Percentiles rank a stretch among this genome's conserved stretches.
Evolutionary conservation across 257 asterid species (phyloP).

Genomic region (Euphrasia confusa): DNA sequence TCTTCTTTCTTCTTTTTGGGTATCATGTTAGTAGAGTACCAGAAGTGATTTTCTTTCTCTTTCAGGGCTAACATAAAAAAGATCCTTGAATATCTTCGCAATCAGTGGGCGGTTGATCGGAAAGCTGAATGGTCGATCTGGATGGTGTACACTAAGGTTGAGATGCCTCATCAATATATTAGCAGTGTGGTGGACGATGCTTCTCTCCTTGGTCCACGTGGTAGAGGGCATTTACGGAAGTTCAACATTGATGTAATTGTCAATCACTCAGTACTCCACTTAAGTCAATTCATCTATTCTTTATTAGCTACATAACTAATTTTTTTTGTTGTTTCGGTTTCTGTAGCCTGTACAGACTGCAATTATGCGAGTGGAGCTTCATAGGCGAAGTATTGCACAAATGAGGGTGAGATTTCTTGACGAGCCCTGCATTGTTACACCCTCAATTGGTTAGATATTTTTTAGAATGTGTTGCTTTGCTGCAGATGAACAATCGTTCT

Average conservation of each 20-base stretch:
- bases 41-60: conserved; percentile 19
- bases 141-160: conserved; percentile 92
- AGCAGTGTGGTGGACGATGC: conserved; percentile 71
- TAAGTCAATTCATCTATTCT: conserved; percentile 1
- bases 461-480: conserved; percentile 25
- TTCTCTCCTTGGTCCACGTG: conserved; percentile 47
- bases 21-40: conserved; percentile 18
- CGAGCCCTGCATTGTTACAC: neutral
- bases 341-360: conserved; percentile 88
- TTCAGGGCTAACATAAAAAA: conserved; percentile 66
- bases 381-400: conserved; percentile 91
- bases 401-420: conserved; percentile 66
- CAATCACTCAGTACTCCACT: conserved; percentile 21
- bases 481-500: conserved; percentile 87
- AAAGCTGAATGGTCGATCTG: conserved; percentile 99
- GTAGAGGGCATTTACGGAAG: conserved; percentile 67
- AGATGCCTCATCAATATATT: conserved; percentile 92
- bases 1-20: conserved; percentile 7
- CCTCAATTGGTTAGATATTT: conserved; percentile 20
- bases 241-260: conserved; percentile 66
- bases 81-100: conserved; percentile 69
- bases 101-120: conserved; percentile 88
- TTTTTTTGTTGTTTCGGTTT: conserved; percentile 14
- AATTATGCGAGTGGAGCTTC: conserved; percentile 89
- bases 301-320: conserved; percentile 16